These are phyloP conservation scores for Microsporum canis DNA, from an alignment of 2,329 filamentous ascomycete species.

Conservation along the genomic window DNA sequence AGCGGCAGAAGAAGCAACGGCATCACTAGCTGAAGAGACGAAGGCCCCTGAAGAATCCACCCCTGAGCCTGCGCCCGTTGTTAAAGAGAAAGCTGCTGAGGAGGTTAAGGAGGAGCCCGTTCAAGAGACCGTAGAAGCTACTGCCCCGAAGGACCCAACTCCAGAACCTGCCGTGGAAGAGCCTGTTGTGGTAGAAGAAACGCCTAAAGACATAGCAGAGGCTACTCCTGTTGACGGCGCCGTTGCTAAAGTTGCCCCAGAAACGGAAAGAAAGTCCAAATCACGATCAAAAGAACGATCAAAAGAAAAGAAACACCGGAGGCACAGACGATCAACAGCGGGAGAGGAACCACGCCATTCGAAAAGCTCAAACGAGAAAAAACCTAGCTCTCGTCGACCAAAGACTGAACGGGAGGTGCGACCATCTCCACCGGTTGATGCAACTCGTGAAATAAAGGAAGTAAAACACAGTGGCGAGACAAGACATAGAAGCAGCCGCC, in stretches of 20 bases:
- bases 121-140: neutral
- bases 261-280: neutral
- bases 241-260: slow-evolving; percentile 2
- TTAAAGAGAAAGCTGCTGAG: neutral
- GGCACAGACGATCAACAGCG: slow-evolving; percentile 22
- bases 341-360: slow-evolving; percentile 24
- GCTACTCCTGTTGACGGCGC: neutral
- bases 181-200: neutral
- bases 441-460: neutral
- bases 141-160: neutral
- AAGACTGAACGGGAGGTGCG: slow-evolving; percentile 20
- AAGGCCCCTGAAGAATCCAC: neutral
- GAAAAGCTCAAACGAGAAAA: slow-evolving; percentile 28
- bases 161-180: slow-evolving; percentile 6
- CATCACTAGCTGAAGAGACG: neutral
- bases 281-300: slow-evolving; percentile 7
- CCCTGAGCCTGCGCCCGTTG: neutral
- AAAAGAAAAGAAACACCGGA: slow-evolving; percentile 17
- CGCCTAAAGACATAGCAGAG: neutral
- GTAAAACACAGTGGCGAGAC: neutral
- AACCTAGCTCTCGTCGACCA: slow-evolving; percentile 21
- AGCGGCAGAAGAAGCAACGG: neutral
- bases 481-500: neutral
- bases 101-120: neutral
- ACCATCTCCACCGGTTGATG: slow-evolving; percentile 20